Base-by-base conservation (phyloP, 352 stramenopile genomes). In the Phytophthora meadii region DNA sequence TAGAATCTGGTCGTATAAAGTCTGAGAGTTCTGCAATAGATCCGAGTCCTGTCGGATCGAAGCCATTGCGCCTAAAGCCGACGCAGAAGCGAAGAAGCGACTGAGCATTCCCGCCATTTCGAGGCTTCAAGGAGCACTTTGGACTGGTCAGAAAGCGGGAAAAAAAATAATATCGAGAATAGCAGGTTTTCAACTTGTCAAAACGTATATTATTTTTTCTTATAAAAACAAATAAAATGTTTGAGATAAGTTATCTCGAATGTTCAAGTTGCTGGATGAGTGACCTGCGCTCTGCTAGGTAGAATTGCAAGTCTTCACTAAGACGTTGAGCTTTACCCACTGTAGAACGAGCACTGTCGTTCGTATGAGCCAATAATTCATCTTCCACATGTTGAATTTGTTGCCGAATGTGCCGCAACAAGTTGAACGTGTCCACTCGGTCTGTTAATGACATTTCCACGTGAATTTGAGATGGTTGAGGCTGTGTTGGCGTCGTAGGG, bases 41-140 rank as follows among this genome's bases (percentile, higher is more conserved):
- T 34, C 15, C 6, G 36, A n/a, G 51, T 84, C 59, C 30, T 25
- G 36, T 9, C 54, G 54, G 52, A 82, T 70, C 34, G 53, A 24
- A 3, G 70, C 64, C 37, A 68, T 71, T 2, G 67, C 70, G n/a
- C 65, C 54, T 17, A 51, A 42, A 4, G 17, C 32, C 4, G 46
- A 58, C 48, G 52, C 17, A 4, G 47, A 60, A 15, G 41, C 47
- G 60, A 71, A 70, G 60, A 72, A 72, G 50, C 55, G 62, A 36
- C 22, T n/a, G 5, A 74, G 44, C 48, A 56, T 81, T 81, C 73
- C 73, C 73, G 73, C 73, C 69, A 77, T 81, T 81, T 79, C 70
- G 37, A 56, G 44, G 36, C 54, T 65, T 70, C 54, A 60, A 65
- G 55, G 34, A 61, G 59, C 34, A 44, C 39, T 62, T 24, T 28